Evolutionary conservation across 768 basidiomycete genomes (phyloP).

Genomic region (Suillus brevipes): DNA sequence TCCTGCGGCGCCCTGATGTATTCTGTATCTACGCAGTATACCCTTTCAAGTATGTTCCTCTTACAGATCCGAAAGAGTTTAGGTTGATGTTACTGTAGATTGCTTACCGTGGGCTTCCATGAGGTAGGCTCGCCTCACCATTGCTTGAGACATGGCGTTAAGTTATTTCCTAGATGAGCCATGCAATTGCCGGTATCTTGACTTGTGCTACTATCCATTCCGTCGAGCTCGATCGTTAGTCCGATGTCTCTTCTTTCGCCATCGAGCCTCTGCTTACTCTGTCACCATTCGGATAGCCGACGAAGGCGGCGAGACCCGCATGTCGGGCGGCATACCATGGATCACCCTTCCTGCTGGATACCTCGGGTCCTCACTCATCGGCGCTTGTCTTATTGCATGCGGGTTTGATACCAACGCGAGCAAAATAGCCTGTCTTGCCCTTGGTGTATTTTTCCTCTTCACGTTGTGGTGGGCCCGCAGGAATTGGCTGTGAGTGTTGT

Average conservation of each 20-base stretch:
- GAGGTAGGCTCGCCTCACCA: slow-evolving; percentile 49
- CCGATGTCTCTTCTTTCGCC: background rate
- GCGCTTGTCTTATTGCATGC: slow-evolving; percentile 82
- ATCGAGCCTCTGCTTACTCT: slow-evolving; percentile 9
- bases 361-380: slow-evolving; percentile 83
- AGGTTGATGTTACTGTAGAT: slow-evolving; percentile 36
- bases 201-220: slow-evolving; percentile 87
- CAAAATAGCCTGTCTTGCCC: slow-evolving; percentile 76
- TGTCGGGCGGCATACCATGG: slow-evolving; percentile 85
- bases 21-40: slow-evolving; percentile 55
- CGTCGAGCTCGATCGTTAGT: slow-evolving; percentile 83
- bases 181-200: slow-evolving; percentile 75
- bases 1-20: slow-evolving; percentile 2
- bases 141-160: slow-evolving; percentile 1
- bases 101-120: slow-evolving; percentile 87
- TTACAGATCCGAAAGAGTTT: slow-evolving; percentile 5
- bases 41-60: slow-evolving; percentile 76
- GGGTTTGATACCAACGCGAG: slow-evolving; percentile 89
- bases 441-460: slow-evolving; percentile 84
- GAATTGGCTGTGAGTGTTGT: slow-evolving; percentile 62
- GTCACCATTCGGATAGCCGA: slow-evolving; percentile 52
- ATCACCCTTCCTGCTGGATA: slow-evolving; percentile 85
- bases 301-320: slow-evolving; percentile 83
- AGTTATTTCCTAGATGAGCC: slow-evolving; percentile 65
- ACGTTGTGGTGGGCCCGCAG: slow-evolving; percentile 87